Percentiles rank a stretch among this genome's conserved stretches.
Evolutionary conservation across 106 monocot genomes (phyloP).

Genomic region (Xerophyta viscosa): DNA sequence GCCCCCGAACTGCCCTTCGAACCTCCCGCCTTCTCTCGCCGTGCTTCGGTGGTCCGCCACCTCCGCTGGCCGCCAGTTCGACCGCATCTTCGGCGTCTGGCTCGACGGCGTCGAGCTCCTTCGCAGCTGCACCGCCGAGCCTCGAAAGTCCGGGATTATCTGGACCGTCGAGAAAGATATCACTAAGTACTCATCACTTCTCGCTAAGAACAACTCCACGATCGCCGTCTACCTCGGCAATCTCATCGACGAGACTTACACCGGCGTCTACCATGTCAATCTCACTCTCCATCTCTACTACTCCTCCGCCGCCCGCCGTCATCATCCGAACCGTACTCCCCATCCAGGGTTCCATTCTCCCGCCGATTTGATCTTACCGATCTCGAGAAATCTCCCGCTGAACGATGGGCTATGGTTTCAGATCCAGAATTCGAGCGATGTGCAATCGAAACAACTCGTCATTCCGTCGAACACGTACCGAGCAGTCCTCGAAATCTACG

Average conservation of each 20-base stretch:
- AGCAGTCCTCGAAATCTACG: conserved; percentile 74
- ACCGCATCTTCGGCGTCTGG: conserved; percentile 92
- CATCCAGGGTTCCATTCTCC: conserved; percentile 22
- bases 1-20: conserved; percentile 26
- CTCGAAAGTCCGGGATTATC: conserved; percentile 51
- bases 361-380: conserved; percentile 71
- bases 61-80: conserved; percentile 78
- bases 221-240: conserved; percentile 66
- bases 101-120: conserved; percentile 76
- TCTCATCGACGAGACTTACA: conserved; percentile 52
- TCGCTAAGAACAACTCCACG: conserved; percentile 17
- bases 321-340: neutral
- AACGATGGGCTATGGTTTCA: conserved; percentile 78
- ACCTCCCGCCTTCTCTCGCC: conserved; percentile 27
- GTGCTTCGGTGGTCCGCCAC: conserved; percentile 75
- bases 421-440: conserved; percentile 47
- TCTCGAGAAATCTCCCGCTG: conserved; percentile 59
- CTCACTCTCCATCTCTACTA: conserved; percentile 48
- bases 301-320: neutral
- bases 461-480: conserved; percentile 71
- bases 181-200: conserved; percentile 43
- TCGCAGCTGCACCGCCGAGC: conserved; percentile 96
- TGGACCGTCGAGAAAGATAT: conserved; percentile 64
- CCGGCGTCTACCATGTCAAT: conserved; percentile 69
- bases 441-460: conserved; percentile 29